phyloP scores from a whole-genome alignment of 306 rosid species.

The Hippophae gyantsensis region DNA sequence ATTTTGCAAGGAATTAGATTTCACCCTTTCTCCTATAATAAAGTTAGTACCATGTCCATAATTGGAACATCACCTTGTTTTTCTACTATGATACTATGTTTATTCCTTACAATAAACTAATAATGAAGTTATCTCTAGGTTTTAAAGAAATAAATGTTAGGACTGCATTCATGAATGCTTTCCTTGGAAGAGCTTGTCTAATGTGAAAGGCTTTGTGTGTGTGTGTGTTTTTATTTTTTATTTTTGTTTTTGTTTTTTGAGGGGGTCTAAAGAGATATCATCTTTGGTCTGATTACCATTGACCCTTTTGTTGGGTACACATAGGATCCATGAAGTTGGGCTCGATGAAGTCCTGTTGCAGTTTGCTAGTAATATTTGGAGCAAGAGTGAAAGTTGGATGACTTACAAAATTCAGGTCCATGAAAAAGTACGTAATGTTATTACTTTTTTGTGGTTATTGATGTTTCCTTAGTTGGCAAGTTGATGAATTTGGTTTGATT shows the following conservation, averaged over 20 bases:
- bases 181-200: too few species aligned
- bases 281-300: conserved; percentile 14
- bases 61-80: too few species aligned
- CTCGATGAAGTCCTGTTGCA: conserved; percentile 50
- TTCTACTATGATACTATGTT: too few species aligned
- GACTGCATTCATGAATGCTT: too few species aligned
- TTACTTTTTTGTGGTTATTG: neutral
- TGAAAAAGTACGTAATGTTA: conserved; percentile 42
- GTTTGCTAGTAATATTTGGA: conserved; percentile 59
- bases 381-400: conserved; percentile 38
- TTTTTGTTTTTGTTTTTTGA: neutral
- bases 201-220: neutral
- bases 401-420: conserved; percentile 25
- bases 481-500: conserved; percentile 5
- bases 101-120: too few species aligned
- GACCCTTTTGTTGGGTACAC: conserved; percentile 25
- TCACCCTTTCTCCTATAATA: too few species aligned
- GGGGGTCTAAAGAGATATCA: conserved; percentile 4
- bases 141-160: too few species aligned
- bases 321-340: conserved; percentile 61
- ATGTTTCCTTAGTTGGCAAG: neutral
- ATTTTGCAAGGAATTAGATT: too few species aligned
- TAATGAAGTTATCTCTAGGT: too few species aligned
- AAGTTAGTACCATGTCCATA: too few species aligned
- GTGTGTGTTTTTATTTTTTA: neutral